These are phyloP conservation scores for Halophytophthora polymorphica DNA, from an alignment of 352 stramenopile genomes.

Conservation along the genomic window DNA sequence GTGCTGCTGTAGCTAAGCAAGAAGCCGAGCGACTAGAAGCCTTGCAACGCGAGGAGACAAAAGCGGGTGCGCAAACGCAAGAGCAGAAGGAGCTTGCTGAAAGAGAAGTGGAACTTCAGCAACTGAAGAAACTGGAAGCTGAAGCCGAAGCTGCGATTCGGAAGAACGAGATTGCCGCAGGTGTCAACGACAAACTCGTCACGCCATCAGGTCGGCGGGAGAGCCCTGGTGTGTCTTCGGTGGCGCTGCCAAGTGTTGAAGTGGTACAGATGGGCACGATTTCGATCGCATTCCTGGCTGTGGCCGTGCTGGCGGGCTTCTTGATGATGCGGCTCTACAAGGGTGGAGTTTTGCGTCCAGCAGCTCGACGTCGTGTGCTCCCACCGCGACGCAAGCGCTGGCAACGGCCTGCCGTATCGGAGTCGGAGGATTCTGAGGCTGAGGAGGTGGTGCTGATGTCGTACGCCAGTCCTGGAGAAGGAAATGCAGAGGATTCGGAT, in stretches of 20 bases:
- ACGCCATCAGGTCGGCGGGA: not conserved
- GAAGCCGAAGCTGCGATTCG: too few species aligned
- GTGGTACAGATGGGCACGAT: slow-evolving; percentile 19
- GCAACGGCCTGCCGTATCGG: slow-evolving; percentile 10
- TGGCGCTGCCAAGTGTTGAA: not conserved
- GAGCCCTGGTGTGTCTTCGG: not conserved
- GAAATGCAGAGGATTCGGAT: slow-evolving; percentile 4
- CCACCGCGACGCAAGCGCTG: slow-evolving; percentile 26
- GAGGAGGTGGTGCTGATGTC: slow-evolving; percentile 48
- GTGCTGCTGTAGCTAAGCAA: not conserved
- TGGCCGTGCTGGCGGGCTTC: slow-evolving; percentile 23
- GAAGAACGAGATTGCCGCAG: too few species aligned
- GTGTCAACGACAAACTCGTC: too few species aligned
- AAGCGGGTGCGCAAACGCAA: too few species aligned
- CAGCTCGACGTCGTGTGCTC: not conserved
- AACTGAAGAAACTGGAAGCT: too few species aligned
- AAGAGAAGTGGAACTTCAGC: too few species aligned
- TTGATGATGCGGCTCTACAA: slow-evolving; percentile 26
- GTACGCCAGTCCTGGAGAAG: slow-evolving; percentile 7
- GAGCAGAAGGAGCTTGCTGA: too few species aligned
- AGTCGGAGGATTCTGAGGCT: slow-evolving; percentile 22
- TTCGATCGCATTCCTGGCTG: slow-evolving; percentile 16
- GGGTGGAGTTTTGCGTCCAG: slow-evolving; percentile 5
- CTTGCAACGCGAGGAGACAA: too few species aligned
- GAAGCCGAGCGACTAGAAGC: not conserved